Conservation (phyloP, 148 eudicot species). For the Amaranthus palmeri region DNA sequence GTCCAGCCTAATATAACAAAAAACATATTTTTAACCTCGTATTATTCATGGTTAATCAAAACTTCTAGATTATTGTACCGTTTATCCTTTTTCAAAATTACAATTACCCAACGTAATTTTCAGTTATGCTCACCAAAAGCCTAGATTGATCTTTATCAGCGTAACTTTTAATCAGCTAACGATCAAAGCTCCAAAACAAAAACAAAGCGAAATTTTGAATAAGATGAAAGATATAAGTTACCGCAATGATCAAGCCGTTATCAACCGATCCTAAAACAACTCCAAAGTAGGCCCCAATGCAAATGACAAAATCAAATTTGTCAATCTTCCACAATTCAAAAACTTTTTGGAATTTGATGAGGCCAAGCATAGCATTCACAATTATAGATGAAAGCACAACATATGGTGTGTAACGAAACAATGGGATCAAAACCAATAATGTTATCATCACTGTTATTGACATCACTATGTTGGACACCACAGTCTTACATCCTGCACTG, state of each 20-base stretch:
- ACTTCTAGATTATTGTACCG: no score
- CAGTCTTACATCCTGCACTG: conserved; percentile 61
- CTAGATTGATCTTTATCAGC: no score
- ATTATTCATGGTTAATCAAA: no score
- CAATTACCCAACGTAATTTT: no score
- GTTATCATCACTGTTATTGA: conserved; percentile 56
- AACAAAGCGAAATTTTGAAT: neutral
- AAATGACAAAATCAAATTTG: conserved; percentile 59
- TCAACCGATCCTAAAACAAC: conserved; percentile 59
- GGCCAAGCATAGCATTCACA: conserved; percentile 56
- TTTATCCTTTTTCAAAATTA: no score
- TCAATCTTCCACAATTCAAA: conserved; percentile 52
- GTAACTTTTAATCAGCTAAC: no score
- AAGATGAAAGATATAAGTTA: neutral
- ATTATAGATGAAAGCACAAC: conserved; percentile 60
- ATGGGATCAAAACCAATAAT: conserved; percentile 44
- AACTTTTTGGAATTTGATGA: conserved; percentile 47
- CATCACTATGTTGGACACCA: conserved; percentile 63
- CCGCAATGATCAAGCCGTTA: conserved; percentile 47
- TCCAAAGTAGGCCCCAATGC: conserved; percentile 43
- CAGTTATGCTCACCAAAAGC: no score
- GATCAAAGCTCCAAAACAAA: no score
- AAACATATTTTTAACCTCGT: no score
- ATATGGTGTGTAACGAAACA: conserved; percentile 63
- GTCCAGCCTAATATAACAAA: no score